A percentile compares a stretch with the other conserved stretches of the same genome.
Evolutionary conservation across 1,284 basidiomycete species (phyloP).

Genomic region (Somion occarium): DNA sequence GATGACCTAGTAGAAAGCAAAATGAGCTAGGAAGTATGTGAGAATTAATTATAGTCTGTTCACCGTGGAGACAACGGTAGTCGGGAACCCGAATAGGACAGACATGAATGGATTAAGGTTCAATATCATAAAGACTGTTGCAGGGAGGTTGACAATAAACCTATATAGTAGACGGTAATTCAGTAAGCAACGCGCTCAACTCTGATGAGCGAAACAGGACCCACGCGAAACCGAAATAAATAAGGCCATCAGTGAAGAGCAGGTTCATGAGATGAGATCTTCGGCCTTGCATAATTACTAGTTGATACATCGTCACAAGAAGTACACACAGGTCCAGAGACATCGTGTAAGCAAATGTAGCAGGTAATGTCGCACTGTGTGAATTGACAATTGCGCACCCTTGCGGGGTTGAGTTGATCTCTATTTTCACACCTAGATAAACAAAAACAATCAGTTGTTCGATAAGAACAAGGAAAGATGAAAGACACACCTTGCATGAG

Average conservation of each 20-base stretch:
- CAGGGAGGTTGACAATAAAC: conserved; percentile 2
- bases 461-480: conserved; percentile 17
- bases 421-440: not conserved
- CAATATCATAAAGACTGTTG: conserved; percentile 2
- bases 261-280: not conserved
- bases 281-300: not conserved
- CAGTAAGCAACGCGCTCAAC: not conserved
- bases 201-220: not conserved
- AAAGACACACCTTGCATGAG: conserved; percentile 51
- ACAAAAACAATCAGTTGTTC: not conserved
- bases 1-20: not conserved
- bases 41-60: not conserved
- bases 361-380: not conserved
- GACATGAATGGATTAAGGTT: conserved; percentile 2
- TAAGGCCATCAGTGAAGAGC: conserved; percentile 4
- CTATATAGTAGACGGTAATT: not conserved
- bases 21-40: not conserved
- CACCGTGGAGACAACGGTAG: conserved; percentile 2
- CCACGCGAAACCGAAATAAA: conserved; percentile 4
- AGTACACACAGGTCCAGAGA: not conserved
- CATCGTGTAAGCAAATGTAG: not conserved
- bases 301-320: not conserved
- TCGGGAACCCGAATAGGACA: conserved; percentile 1
- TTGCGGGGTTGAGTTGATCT: not conserved
- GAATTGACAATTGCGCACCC: not conserved